Evolutionary conservation across 257 asterid species (phyloP).

Genomic region (Plantago elongata): DNA sequence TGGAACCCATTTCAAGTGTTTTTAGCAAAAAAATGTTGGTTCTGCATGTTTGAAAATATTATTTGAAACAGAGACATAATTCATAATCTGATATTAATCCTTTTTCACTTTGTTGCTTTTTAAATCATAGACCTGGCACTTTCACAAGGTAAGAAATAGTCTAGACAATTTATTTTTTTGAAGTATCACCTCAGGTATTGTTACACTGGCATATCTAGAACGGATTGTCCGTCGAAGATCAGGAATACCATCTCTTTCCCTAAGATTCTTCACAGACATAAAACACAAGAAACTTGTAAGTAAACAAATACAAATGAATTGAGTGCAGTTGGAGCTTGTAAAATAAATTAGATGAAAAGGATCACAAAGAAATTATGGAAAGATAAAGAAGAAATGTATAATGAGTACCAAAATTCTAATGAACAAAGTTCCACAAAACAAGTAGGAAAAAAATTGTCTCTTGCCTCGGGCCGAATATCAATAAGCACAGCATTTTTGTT

Average conservation of each 20-base stretch:
- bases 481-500: conserved; percentile 60
- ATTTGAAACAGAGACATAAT: too few species aligned
- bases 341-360: neutral
- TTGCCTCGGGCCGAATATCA: conserved; percentile 97
- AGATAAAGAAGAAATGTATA: neutral
- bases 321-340: neutral
- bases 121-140: neutral
- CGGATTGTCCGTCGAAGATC: conserved; percentile 90
- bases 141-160: conserved; percentile 3
- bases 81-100: too few species aligned
- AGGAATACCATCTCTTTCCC: conserved; percentile 92
- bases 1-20: too few species aligned
- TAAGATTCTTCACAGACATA: conserved; percentile 55
- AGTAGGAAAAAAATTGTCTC: conserved; percentile 38
- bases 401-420: conserved; percentile 3
- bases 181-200: conserved; percentile 65
- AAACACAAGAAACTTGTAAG: conserved; percentile 15
- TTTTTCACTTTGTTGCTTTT: too few species aligned
- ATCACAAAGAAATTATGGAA: neutral
- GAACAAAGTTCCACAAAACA: conserved; percentile 18
- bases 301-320: conserved; percentile 17
- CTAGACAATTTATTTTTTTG: conserved; percentile 4
- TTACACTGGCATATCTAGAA: conserved; percentile 60
- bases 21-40: too few species aligned
- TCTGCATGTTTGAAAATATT: too few species aligned